Evolutionary conservation across 2,329 filamentous ascomycete species (phyloP).

Genomic region (Fonsecaea multimorphosa): DNA sequence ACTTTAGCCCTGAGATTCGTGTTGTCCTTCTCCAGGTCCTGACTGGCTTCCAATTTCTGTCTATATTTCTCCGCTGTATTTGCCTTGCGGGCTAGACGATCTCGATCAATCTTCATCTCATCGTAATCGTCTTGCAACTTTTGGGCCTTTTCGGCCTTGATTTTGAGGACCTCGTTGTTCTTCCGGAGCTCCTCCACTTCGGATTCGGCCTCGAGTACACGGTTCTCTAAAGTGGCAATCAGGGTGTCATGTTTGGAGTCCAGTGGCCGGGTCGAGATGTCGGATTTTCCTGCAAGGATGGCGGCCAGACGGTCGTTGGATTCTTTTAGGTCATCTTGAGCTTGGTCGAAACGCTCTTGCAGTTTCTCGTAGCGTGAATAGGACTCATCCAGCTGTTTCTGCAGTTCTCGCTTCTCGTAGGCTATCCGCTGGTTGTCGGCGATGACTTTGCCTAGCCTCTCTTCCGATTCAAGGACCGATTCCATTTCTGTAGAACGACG

Average conservation of each 20-base stretch:
- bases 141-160: slow-evolving; percentile 52
- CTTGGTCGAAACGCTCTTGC: slow-evolving; percentile 56
- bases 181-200: slow-evolving; percentile 54
- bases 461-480: slow-evolving; percentile 55
- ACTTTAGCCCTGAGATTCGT: slow-evolving; percentile 54
- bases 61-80: slow-evolving; percentile 58
- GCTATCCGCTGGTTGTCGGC: slow-evolving; percentile 64
- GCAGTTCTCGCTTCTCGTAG: slow-evolving; percentile 57
- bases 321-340: slow-evolving; percentile 53
- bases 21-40: slow-evolving; percentile 58
- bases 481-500: slow-evolving; percentile 43
- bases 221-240: slow-evolving; percentile 72
- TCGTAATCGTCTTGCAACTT: slow-evolving; percentile 58
- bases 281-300: slow-evolving; percentile 56
- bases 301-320: slow-evolving; percentile 60
- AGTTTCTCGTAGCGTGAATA: slow-evolving; percentile 65
- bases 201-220: slow-evolving; percentile 61
- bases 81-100: slow-evolving; percentile 54
- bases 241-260: slow-evolving; percentile 70
- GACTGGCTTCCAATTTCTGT: slow-evolving; percentile 56
- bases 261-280: slow-evolving; percentile 52
- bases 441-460: slow-evolving; percentile 55
- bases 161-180: slow-evolving; percentile 51
- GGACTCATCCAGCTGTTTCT: slow-evolving; percentile 58
- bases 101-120: slow-evolving; percentile 55